These are phyloP conservation scores for Vitis riparia DNA, from an alignment of 164 flowering plant genomes.

Conservation along the genomic window DNA sequence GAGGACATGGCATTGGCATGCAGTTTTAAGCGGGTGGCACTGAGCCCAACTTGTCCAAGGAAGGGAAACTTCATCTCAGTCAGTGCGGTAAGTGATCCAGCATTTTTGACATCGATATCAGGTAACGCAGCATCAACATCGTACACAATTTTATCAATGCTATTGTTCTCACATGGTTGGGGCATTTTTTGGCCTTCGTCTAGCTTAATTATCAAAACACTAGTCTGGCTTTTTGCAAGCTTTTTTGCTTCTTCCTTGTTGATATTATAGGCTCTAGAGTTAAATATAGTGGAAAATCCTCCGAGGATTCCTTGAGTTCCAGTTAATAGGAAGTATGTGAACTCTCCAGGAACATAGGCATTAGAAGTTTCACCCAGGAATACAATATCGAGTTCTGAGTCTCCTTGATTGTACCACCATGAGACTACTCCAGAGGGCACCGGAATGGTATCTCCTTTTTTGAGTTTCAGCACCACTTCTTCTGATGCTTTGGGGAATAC, in stretches of 20 bases:
- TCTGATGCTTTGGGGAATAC: constrained; percentile 11
- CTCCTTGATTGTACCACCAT: constrained; percentile 43
- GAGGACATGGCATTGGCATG: constrained; percentile 17
- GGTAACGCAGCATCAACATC: constrained; percentile 3
- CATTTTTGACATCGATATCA: constrained; percentile 11
- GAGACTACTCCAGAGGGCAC: constrained; percentile 24
- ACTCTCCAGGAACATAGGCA: constrained; percentile 26
- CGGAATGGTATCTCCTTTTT: constrained; percentile 32
- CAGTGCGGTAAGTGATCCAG: constrained; percentile 4
- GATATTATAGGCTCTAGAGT: constrained; percentile 9
- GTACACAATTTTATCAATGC: background rate
- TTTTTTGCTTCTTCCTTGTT: constrained; percentile 12
- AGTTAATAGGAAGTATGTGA: constrained; percentile 27
- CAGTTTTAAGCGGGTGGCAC: constrained; percentile 18
- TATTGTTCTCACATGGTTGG: background rate
- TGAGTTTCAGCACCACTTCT: constrained; percentile 24
- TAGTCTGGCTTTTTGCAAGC: constrained; percentile 24
- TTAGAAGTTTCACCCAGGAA: constrained; percentile 32
- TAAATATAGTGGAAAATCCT: constrained; percentile 25
- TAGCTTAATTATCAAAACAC: constrained; percentile 23
- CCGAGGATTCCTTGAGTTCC: constrained; percentile 20
- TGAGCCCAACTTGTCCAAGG: constrained; percentile 27
- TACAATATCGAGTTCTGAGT: constrained; percentile 20
- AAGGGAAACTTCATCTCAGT: constrained; percentile 16
- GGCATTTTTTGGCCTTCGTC: constrained; percentile 15